Conservation (phyloP, 116 monocot species). For the Zostera marina region DNA sequence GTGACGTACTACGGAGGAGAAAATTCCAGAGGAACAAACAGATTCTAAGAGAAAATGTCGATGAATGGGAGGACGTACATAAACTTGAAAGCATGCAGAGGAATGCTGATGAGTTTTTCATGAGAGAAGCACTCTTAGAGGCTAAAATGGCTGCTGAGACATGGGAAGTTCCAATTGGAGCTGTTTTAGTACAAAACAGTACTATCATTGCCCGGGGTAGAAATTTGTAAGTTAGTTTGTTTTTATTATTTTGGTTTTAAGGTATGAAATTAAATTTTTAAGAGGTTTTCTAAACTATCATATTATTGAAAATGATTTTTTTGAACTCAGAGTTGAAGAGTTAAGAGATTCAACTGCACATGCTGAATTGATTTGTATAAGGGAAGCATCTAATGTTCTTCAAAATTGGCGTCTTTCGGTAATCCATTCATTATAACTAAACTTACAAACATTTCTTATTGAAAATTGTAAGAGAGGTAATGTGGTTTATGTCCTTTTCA, state of each 20-base stretch:
- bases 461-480: not conserved
- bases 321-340: slow-evolving; percentile 60
- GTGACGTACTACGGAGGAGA: slow-evolving; percentile 32
- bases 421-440: slow-evolving; percentile 2
- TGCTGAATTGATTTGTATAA: slow-evolving; percentile 95
- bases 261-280: not conserved
- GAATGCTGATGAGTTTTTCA: slow-evolving; percentile 67
- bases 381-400: slow-evolving; percentile 75
- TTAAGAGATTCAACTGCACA: slow-evolving; percentile 89
- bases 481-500: not conserved
- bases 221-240: slow-evolving; percentile 42
- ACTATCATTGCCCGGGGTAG: slow-evolving; percentile 76
- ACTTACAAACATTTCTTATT: not conserved
- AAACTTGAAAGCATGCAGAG: slow-evolving; percentile 47
- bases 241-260: not conserved
- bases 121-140: slow-evolving; percentile 87
- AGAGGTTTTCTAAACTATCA: not conserved
- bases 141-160: slow-evolving; percentile 74
- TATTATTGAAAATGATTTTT: not conserved
- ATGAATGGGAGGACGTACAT: slow-evolving; percentile 85
- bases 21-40: slow-evolving; percentile 67
- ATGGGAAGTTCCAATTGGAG: slow-evolving; percentile 97
- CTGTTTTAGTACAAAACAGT: slow-evolving; percentile 78
- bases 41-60: slow-evolving; percentile 45
- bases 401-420: slow-evolving; percentile 80